Conservation (phyloP, 164 flowering plant species). For the Santalum album region DNA sequence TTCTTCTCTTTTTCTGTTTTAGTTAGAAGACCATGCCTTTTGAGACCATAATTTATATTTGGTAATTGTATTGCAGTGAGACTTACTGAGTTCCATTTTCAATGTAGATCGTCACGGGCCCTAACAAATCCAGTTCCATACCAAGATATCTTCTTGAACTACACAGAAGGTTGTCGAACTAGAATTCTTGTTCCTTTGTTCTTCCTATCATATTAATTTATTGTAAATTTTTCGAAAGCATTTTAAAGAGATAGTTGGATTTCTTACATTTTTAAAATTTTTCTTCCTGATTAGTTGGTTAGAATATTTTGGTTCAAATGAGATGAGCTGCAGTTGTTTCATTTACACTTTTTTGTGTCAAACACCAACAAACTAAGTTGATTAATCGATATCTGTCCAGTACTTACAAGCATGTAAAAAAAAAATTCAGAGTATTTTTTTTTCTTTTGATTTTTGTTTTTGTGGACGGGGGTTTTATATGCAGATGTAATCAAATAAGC, state of each 20-base stretch:
- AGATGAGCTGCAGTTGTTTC: too few species aligned
- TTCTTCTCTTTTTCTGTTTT: conserved; percentile 2
- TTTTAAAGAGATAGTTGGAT: too few species aligned
- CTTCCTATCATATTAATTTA: not conserved
- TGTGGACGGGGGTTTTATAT: not conserved
- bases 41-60: not conserved
- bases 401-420: too few species aligned
- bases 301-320: too few species aligned
- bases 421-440: too few species aligned
- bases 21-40: not conserved
- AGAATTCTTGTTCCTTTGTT: conserved; percentile 6
- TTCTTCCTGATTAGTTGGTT: too few species aligned
- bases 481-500: conserved; percentile 72
- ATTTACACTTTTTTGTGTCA: too few species aligned
- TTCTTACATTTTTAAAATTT: too few species aligned
- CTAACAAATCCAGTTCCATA: conserved; percentile 22
- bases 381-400: too few species aligned
- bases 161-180: conserved; percentile 48
- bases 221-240: too few species aligned
- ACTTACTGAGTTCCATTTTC: not conserved
- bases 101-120: conserved; percentile 29
- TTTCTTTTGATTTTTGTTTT: conserved; percentile 1
- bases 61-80: too few species aligned
- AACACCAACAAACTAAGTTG: too few species aligned
- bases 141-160: conserved; percentile 54